These are phyloP conservation scores for Polyplosphaeria fusca DNA, from an alignment of 495 filamentous ascomycete genomes.

Conservation along the genomic window DNA sequence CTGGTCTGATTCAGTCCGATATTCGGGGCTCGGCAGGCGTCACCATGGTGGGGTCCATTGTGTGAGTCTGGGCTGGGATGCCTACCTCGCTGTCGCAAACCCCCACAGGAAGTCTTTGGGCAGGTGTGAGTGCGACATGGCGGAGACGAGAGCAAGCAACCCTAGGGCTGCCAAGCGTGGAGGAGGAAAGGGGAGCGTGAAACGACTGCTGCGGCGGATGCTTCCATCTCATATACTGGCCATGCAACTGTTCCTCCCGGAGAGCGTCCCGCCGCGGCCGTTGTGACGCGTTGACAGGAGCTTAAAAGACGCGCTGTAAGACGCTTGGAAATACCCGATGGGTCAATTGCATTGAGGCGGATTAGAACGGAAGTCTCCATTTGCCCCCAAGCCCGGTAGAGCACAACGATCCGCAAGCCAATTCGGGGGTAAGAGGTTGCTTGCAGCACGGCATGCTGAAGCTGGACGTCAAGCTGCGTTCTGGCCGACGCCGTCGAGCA, in stretches of 20 bases:
- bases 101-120: slow-evolving; percentile 78
- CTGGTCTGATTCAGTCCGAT: slow-evolving; percentile 37
- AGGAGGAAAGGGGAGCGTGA: neutral
- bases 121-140: slow-evolving; percentile 43
- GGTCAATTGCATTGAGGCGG: slow-evolving; percentile 5
- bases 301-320: slow-evolving; percentile 18
- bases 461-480: slow-evolving; percentile 11
- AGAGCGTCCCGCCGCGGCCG: slow-evolving; percentile 30
- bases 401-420: neutral
- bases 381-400: neutral
- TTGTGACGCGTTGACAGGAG: slow-evolving; percentile 12
- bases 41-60: slow-evolving; percentile 19
- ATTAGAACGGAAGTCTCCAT: slow-evolving; percentile 14
- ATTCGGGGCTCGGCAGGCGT: slow-evolving; percentile 4
- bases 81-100: slow-evolving; percentile 73
- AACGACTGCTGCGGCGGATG: neutral
- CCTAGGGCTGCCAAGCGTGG: neutral
- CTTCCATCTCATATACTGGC: slow-evolving; percentile 23
- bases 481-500: slow-evolving; percentile 17
- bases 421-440: neutral
- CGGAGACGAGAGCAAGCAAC: neutral
- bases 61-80: slow-evolving; percentile 27
- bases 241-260: slow-evolving; percentile 13
- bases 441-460: slow-evolving; percentile 2
- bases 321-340: neutral